Conservation (phyloP, 139 green algal genomes). For the Gonium pectorale region DNA sequence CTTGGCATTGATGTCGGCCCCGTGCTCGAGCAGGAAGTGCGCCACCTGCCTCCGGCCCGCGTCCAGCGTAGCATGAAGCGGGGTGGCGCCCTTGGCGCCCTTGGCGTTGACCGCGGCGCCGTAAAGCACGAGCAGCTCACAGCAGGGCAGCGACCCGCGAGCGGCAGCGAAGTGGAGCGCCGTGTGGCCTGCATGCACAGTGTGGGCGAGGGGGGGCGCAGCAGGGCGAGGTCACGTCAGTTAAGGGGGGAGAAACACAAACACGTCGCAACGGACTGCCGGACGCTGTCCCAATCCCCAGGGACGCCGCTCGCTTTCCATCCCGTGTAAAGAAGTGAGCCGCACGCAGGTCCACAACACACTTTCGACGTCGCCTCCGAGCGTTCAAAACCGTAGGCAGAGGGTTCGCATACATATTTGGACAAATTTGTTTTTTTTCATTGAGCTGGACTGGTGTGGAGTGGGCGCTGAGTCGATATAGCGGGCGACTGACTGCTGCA, state of each 20-base stretch:
- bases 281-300: background rate
- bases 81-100: background rate
- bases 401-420: no score
- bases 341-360: no score
- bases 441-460: no score
- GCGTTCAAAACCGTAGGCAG: no score
- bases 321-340: no score
- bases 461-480: no score
- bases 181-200: background rate
- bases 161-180: conserved; percentile 8
- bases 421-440: no score
- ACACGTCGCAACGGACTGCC: no score
- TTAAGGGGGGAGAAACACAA: no score
- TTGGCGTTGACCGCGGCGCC: conserved; percentile 1
- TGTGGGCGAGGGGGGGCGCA: background rate
- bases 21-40: conserved; percentile 25
- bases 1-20: conserved; percentile 20
- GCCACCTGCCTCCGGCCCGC: background rate
- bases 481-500: no score
- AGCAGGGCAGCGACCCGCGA: background rate
- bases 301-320: no score
- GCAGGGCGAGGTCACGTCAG: background rate
- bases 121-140: conserved; percentile 32
- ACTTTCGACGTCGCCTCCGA: no score
- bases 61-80: conserved; percentile 30